Evolutionary conservation across 495 filamentous ascomycete genomes (phyloP).

Genomic region (Choiromyces venosus): DNA sequence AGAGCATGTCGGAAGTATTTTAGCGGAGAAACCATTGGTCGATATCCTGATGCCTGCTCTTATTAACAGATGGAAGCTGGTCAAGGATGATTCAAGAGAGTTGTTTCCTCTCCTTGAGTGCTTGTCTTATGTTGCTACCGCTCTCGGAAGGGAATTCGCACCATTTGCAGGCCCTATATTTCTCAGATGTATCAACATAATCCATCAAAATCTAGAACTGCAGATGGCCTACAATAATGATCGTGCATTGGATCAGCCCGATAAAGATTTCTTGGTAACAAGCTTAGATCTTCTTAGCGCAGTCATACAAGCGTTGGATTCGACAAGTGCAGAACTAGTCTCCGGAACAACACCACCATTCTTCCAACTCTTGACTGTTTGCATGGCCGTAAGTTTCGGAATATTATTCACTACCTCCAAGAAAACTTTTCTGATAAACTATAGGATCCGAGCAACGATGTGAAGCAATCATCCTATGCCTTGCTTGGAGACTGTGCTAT

Average conservation of each 20-base stretch:
- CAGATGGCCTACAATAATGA: constrained; percentile 60
- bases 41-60: constrained; percentile 90
- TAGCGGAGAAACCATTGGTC: constrained; percentile 71
- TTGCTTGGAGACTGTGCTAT: constrained; percentile 95
- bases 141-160: constrained; percentile 73
- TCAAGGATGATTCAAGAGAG: constrained; percentile 84
- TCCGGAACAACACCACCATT: constrained; percentile 68
- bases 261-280: constrained; percentile 96
- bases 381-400: constrained; percentile 59
- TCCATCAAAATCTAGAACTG: constrained; percentile 81
- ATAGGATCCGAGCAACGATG: constrained; percentile 79
- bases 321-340: constrained; percentile 70
- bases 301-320: constrained; percentile 85
- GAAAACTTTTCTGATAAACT: constrained; percentile 18
- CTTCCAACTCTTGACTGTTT: constrained; percentile 83
- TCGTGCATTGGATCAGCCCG: constrained; percentile 67
- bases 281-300: constrained; percentile 91
- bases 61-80: constrained; percentile 79
- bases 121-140: constrained; percentile 86
- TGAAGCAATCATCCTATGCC: constrained; percentile 92
- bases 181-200: constrained; percentile 77
- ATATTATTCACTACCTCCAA: not conserved
- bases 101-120: constrained; percentile 93
- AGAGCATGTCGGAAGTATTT: constrained; percentile 75
- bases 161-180: constrained; percentile 82